Percentiles rank a stretch among this genome's conserved stretches.
Evolutionary conservation across 805 yeast species (phyloP).

Genomic region (Candida cerambycidarum): DNA sequence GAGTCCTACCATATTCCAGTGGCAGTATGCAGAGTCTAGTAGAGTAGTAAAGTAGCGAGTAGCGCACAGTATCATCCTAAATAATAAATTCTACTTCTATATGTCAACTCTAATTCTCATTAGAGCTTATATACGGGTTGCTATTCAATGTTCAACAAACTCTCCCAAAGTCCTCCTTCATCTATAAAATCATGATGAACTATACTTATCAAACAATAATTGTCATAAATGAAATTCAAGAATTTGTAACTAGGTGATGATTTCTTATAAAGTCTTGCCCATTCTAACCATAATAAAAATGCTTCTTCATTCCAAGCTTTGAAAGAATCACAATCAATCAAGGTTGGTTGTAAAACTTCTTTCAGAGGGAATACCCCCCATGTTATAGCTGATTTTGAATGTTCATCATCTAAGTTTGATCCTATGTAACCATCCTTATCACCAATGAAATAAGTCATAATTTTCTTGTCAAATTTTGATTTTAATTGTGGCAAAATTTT

Average conservation of each 20-base stretch:
- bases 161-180: conserved; percentile 75
- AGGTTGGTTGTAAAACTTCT: conserved; percentile 88
- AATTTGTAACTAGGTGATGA: conserved; percentile 56
- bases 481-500: conserved; percentile 53
- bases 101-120: too few species aligned
- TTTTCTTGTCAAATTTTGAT: conserved; percentile 32
- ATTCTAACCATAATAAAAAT: conserved; percentile 84
- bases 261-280: conserved; percentile 79
- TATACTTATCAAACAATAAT: conserved; percentile 76
- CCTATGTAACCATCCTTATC: conserved; percentile 57
- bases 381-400: conserved; percentile 77
- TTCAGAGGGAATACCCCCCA: conserved; percentile 97
- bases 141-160: conserved; percentile 36
- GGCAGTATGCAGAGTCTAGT: too few species aligned
- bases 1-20: too few species aligned
- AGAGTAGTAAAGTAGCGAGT: too few species aligned
- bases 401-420: conserved; percentile 52
- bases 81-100: too few species aligned
- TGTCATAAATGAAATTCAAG: conserved; percentile 57
- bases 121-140: conserved; percentile 13
- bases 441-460: conserved; percentile 73
- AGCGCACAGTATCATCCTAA: too few species aligned
- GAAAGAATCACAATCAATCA: conserved; percentile 89
- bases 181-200: conserved; percentile 81
- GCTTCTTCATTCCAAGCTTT: conserved; percentile 97